These are phyloP conservation scores for Populus ilicifolia DNA, from an alignment of 345 rosid species.

Conservation along the genomic window DNA sequence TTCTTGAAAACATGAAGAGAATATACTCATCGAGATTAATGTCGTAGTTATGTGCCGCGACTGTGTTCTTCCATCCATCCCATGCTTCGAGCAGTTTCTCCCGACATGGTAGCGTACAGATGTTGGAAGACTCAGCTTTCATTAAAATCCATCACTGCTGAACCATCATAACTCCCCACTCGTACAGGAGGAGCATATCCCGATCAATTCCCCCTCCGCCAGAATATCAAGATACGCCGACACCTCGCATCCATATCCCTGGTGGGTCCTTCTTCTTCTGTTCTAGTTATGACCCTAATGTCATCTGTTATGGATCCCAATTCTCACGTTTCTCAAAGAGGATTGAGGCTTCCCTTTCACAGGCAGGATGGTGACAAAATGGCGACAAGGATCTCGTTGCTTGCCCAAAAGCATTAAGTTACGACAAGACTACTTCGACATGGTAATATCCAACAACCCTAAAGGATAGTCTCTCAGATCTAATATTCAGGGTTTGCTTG, in stretches of 20 bases:
- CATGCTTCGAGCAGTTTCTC: neutral
- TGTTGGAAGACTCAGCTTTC: neutral
- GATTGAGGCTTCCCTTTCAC: neutral
- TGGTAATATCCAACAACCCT: too few species aligned
- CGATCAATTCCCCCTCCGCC: neutral
- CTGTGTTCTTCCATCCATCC: neutral
- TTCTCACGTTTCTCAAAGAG: neutral
- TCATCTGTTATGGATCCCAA: neutral
- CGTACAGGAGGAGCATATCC: neutral
- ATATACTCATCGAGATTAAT: neutral
- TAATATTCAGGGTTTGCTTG: too few species aligned
- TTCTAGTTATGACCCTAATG: neutral
- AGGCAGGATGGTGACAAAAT: neutral
- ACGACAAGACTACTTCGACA: too few species aligned
- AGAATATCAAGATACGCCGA: neutral
- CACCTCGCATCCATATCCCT: neutral
- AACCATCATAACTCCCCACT: neutral
- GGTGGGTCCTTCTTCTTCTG: neutral
- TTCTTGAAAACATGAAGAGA: too few species aligned
- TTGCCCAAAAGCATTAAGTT: too few species aligned
- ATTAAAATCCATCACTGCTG: neutral
- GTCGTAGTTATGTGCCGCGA: neutral
- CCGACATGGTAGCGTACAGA: neutral
- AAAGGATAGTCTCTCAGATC: too few species aligned
- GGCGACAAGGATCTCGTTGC: too few species aligned